Evolutionary conservation across 257 asterid genomes (phyloP).

Genomic region (Galeopsis tetrahit): DNA sequence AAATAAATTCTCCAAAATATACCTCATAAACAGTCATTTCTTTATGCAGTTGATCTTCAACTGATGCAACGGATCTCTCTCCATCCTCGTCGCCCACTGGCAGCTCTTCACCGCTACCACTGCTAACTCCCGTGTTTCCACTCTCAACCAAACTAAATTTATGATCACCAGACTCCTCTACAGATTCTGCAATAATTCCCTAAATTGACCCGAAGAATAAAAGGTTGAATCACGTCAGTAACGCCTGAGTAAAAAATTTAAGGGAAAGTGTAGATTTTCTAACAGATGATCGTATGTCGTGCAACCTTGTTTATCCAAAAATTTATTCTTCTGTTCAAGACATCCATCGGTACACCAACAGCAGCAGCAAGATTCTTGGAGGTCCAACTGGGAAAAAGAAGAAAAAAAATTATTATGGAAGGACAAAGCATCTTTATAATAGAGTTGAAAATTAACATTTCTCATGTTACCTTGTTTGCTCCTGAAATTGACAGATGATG

Average conservation of each 20-base stretch:
- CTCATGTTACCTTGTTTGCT: slow-evolving; percentile 68
- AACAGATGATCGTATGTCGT: slow-evolving; percentile 23
- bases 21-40: slow-evolving; percentile 99
- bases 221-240: slow-evolving; percentile 20
- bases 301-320: slow-evolving; percentile 94
- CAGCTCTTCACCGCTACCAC: slow-evolving; percentile 78
- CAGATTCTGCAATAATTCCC: slow-evolving; percentile 88
- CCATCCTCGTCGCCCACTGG: slow-evolving; percentile 83
- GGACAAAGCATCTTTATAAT: slow-evolving; percentile 3
- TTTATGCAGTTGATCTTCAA: slow-evolving; percentile 88
- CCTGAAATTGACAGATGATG: slow-evolving; percentile 88
- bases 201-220: slow-evolving; percentile 41
- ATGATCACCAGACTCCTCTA: slow-evolving; percentile 58
- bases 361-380: slow-evolving; percentile 82
- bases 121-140: slow-evolving; percentile 59
- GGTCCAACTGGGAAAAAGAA: slow-evolving; percentile 71
- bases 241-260: not conserved
- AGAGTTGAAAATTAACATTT: slow-evolving; percentile 5
- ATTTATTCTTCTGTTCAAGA: slow-evolving; percentile 71
- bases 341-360: slow-evolving; percentile 83
- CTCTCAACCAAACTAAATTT: slow-evolving; percentile 71
- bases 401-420: slow-evolving; percentile 9
- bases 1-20: not conserved
- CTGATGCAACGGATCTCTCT: slow-evolving; percentile 84
- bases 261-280: slow-evolving; percentile 1